Conservation (phyloP, 2,329 filamentous ascomycete species). For the Alternaria sp. region DNA sequence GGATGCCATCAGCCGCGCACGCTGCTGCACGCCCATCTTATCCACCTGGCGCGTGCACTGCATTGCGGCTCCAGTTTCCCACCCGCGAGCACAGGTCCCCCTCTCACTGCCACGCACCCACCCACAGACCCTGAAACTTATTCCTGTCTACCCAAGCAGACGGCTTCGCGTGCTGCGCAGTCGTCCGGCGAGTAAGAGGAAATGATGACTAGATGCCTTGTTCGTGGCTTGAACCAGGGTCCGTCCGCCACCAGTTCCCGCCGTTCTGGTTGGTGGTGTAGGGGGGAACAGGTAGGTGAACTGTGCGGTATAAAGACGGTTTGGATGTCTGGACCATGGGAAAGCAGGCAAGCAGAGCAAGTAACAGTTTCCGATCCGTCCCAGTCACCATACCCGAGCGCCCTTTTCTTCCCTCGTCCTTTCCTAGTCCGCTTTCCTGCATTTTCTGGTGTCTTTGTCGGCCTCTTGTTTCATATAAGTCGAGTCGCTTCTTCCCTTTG, state of each 20-base stretch:
- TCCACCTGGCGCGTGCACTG: conserved; percentile 12
- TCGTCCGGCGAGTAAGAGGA: conserved; percentile 25
- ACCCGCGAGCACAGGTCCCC: conserved; percentile 7
- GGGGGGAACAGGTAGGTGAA: conserved; percentile 7
- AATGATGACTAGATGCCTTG: conserved; percentile 39
- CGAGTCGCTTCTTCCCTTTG: conserved; percentile 10
- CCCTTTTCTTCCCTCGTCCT: conserved; percentile 11
- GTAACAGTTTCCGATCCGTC: conserved; percentile 16
- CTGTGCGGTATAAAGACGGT: conserved; percentile 41
- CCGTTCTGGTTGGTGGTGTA: conserved; percentile 22
- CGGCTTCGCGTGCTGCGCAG: conserved; percentile 15
- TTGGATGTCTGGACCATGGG: conserved; percentile 28
- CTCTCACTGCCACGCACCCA: conserved; percentile 27
- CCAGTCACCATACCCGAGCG: conserved; percentile 18
- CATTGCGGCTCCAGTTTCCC: conserved; percentile 33
- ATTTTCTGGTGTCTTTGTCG: conserved; percentile 12
- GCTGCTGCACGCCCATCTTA: not conserved
- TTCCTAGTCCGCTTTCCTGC: conserved; percentile 16
- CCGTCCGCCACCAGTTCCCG: conserved; percentile 16
- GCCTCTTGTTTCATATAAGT: conserved; percentile 25
- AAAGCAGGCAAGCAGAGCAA: conserved; percentile 1
- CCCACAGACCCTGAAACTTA: conserved; percentile 35
- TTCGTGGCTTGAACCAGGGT: conserved; percentile 21
- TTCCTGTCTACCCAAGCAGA: conserved; percentile 30
- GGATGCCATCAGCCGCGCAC: conserved; percentile 17